Percentiles rank a stretch among this genome's conserved stretches.
phyloP scores from a whole-genome alignment of 129 eudicot species.

The Kitagawia praeruptora region DNA sequence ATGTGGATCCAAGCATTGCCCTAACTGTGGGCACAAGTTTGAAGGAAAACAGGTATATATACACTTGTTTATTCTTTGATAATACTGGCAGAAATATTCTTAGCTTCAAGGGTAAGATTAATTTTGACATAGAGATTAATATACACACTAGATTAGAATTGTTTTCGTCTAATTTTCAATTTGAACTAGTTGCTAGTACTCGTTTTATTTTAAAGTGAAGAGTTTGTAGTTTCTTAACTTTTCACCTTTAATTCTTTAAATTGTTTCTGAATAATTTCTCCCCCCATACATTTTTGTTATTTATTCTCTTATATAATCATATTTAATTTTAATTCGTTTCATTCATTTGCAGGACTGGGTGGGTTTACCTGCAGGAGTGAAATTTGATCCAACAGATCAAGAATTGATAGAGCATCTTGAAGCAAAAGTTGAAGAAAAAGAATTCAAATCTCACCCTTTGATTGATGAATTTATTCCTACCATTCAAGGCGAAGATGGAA shows the following conservation, averaged over 20 bases:
- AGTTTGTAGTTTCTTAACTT: too few relatives aligned
- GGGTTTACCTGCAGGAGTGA: conserved; percentile 99
- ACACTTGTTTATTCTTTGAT: neutral
- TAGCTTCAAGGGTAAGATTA: too few relatives aligned
- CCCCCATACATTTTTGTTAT: too few relatives aligned
- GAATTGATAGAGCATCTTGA: conserved; percentile 96
- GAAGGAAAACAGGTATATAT: conserved; percentile 70
- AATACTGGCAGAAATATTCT: too few relatives aligned
- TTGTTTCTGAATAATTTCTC: too few relatives aligned
- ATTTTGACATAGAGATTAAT: too few relatives aligned
- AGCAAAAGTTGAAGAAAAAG: conserved; percentile 86
- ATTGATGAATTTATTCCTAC: conserved; percentile 98
- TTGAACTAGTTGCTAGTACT: too few relatives aligned
- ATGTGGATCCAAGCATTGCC: conserved; percentile 94
- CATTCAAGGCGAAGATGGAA: conserved; percentile 98
- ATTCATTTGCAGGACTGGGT: conserved; percentile 76
- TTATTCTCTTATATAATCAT: too few relatives aligned
- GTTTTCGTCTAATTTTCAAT: too few relatives aligned
- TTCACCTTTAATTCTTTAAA: too few relatives aligned
- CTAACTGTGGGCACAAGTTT: conserved; percentile 88
- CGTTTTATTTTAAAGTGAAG: too few relatives aligned
- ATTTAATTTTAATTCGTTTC: neutral
- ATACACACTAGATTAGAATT: too few relatives aligned
- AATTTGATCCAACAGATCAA: conserved; percentile 98
- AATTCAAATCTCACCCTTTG: conserved; percentile 80